Percentiles rank a stretch among this genome's conserved stretches.
Conservation (phyloP, 2,329 filamentous ascomycete genomes). For the Thermothelomyces thermophilus region DNA sequence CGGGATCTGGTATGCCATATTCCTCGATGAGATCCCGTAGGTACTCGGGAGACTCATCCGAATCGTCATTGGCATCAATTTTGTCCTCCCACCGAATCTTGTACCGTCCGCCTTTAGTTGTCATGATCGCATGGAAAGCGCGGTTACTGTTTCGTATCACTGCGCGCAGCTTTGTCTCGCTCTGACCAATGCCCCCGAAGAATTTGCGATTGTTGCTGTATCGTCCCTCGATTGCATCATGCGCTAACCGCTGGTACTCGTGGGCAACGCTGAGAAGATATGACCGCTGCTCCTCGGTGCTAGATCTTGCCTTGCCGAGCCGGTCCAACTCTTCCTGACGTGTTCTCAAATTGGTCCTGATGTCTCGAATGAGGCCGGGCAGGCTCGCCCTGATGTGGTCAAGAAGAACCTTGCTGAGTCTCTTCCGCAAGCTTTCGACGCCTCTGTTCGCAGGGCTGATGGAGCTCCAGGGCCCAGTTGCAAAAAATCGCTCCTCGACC, state of each 20-base stretch:
- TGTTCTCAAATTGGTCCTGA: conserved; percentile 21
- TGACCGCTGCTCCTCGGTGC: conserved; percentile 26
- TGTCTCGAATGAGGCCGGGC: conserved; percentile 26
- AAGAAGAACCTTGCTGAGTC: conserved; percentile 33
- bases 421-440: conserved; percentile 31
- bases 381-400: conserved; percentile 27
- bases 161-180: conserved; percentile 3
- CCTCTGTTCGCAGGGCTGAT: conserved; percentile 30
- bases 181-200: conserved; percentile 28
- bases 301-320: conserved; percentile 14
- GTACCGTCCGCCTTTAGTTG: conserved; percentile 1
- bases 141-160: conserved; percentile 1
- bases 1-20: conserved; percentile 29
- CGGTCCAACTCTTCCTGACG: conserved; percentile 1
- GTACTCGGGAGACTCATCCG: conserved; percentile 21
- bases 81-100: conserved; percentile 1
- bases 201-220: conserved; percentile 33
- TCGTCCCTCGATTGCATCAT: conserved; percentile 34
- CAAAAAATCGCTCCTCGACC: conserved; percentile 20
- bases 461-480: conserved; percentile 25
- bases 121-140: conserved; percentile 2
- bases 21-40: conserved; percentile 28
- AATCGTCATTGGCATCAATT: not conserved
- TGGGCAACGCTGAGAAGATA: conserved; percentile 33
- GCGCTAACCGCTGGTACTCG: conserved; percentile 33